phyloP scores from a whole-genome alignment of 2,329 filamentous ascomycete genomes.

The Neofusicoccum parvum region DNA sequence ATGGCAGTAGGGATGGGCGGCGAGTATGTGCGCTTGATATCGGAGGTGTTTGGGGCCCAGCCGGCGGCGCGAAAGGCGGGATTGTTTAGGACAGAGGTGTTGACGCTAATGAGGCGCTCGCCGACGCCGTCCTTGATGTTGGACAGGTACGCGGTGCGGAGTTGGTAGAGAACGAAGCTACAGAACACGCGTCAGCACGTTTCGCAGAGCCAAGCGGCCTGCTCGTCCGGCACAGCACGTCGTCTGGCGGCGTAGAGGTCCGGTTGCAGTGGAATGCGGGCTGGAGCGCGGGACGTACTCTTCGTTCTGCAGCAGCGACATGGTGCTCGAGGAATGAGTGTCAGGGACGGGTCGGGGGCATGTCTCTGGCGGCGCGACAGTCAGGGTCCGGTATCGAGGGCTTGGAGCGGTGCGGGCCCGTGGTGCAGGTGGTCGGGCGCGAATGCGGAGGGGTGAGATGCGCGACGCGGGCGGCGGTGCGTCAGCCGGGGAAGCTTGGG shows the following conservation, averaged over 20 bases:
- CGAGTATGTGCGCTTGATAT: slow-evolving; percentile 81
- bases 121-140: slow-evolving; percentile 82
- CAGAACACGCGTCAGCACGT: slow-evolving; percentile 5
- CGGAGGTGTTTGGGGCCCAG: slow-evolving; percentile 73
- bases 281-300: slow-evolving; percentile 34
- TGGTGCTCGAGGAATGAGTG: slow-evolving; percentile 26
- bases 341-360: not conserved
- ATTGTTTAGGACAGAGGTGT: slow-evolving; percentile 77
- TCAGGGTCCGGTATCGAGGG: not conserved
- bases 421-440: not conserved
- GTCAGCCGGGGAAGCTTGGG: slow-evolving; percentile 12
- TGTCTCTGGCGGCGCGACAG: not conserved
- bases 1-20: slow-evolving; percentile 83
- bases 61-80: slow-evolving; percentile 81
- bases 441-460: slow-evolving; percentile 16
- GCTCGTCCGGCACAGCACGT: no score
- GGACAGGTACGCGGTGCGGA: slow-evolving; percentile 77
- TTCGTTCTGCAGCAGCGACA: slow-evolving; percentile 50
- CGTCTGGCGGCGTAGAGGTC: not conserved
- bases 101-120: slow-evolving; percentile 79
- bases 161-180: slow-evolving; percentile 79
- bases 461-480: slow-evolving; percentile 15
- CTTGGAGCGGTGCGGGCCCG: not conserved
- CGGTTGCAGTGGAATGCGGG: slow-evolving; percentile 22
- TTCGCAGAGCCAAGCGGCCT: not conserved